phyloP scores from a whole-genome alignment of 768 basidiomycete genomes.

The Dentipellis fragilis region DNA sequence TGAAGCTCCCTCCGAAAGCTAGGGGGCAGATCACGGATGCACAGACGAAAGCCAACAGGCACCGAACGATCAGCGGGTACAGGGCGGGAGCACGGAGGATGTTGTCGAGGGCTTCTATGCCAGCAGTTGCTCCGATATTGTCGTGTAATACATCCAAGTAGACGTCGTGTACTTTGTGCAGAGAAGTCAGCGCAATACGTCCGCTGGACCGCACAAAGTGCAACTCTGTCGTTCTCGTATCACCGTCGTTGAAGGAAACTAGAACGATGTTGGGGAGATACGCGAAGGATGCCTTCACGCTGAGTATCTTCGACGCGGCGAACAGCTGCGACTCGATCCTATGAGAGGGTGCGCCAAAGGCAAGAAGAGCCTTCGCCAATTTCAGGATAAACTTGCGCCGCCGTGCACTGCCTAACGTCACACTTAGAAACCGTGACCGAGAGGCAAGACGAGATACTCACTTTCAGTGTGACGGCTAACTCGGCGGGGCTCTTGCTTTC shows the following conservation, averaged over 20 bases:
- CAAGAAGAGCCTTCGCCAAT: conserved; percentile 78
- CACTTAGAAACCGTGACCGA: background rate
- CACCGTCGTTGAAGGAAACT: conserved; percentile 71
- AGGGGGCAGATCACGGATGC: conserved; percentile 76
- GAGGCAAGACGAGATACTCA: background rate
- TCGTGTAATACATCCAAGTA: conserved; percentile 87
- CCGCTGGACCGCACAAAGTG: conserved; percentile 80
- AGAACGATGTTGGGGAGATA: conserved; percentile 75
- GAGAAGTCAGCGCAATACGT: conserved; percentile 69
- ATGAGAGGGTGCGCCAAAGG: conserved; percentile 93
- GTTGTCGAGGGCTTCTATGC: conserved; percentile 50
- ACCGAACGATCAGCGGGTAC: conserved; percentile 58
- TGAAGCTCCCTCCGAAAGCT: conserved; percentile 69
- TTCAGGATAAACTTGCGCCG: conserved; percentile 70
- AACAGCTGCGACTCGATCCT: conserved; percentile 83
- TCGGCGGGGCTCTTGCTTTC: background rate
- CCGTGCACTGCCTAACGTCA: conserved; percentile 1
- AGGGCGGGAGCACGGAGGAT: conserved; percentile 56
- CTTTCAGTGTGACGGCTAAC: background rate
- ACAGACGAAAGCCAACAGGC: conserved; percentile 65
- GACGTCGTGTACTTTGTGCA: conserved; percentile 74
- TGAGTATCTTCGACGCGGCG: conserved; percentile 69
- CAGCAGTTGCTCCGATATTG: conserved; percentile 62
- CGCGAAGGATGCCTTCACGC: conserved; percentile 73
- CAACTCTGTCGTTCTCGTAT: conserved; percentile 64